Conservation (phyloP, 768 basidiomycete genomes). For the Leccinum pellstonianum region DNA sequence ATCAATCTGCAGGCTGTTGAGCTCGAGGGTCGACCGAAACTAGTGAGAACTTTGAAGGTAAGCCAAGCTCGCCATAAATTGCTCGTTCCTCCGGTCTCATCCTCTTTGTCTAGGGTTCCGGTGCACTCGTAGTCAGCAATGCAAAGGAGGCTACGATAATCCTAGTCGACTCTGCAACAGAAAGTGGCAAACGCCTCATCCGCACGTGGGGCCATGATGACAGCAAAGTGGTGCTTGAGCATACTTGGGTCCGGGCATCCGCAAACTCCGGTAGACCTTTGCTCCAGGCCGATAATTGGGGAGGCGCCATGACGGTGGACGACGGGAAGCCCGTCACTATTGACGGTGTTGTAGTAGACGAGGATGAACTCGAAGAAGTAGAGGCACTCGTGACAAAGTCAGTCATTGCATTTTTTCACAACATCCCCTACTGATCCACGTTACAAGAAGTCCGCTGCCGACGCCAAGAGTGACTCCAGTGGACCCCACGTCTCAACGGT, state of each 20-base stretch:
- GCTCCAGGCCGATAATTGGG: conserved; percentile 52
- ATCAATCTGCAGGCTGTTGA: conserved; percentile 60
- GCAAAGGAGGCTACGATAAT: conserved; percentile 55
- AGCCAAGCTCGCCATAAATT: conserved; percentile 12
- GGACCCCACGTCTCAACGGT: conserved; percentile 24
- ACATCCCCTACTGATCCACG: conserved; percentile 17
- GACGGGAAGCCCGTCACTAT: conserved; percentile 35
- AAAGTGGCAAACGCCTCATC: conserved; percentile 56
- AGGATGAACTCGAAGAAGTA: conserved; percentile 40
- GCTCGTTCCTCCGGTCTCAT: conserved; percentile 2
- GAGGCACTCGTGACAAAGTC: conserved; percentile 43
- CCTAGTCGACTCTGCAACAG: conserved; percentile 52
- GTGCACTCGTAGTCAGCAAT: conserved; percentile 51
- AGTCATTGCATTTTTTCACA: conserved; percentile 27
- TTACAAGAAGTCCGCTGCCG: conserved; percentile 56
- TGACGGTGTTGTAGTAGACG: conserved; percentile 34
- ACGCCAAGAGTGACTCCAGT: conserved; percentile 61
- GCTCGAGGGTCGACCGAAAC: conserved; percentile 46
- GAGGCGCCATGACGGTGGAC: conserved; percentile 37
- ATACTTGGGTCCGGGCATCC: conserved; percentile 52
- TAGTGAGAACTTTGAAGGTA: conserved; percentile 52
- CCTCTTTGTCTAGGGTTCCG: conserved; percentile 45
- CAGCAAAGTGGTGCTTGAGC: conserved; percentile 49
- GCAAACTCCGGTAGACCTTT: conserved; percentile 44
- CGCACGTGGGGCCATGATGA: conserved; percentile 55